A percentile compares a stretch with the other conserved stretches of the same genome.
Evolutionary conservation across 176 grass and related monocot species (phyloP).

Genomic region (Eremochloa ophiuroides): DNA sequence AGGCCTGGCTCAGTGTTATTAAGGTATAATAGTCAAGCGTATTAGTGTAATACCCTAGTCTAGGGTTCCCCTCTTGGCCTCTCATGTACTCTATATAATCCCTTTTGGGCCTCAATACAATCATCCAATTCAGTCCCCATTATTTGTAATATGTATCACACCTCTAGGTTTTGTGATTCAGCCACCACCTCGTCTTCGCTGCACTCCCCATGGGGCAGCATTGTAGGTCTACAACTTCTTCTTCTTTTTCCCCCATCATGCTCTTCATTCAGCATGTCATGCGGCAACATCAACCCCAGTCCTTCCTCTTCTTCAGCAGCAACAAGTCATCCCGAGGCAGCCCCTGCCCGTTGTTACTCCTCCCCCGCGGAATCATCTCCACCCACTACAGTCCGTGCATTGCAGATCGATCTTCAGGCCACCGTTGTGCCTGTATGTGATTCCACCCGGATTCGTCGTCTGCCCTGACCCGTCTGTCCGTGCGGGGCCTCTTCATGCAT

Average conservation of each 20-base stretch:
- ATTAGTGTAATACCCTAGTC: neutral
- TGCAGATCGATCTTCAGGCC: neutral
- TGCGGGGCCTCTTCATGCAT: neutral
- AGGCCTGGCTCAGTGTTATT: neutral
- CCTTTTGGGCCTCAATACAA: neutral
- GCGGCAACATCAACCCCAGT: neutral
- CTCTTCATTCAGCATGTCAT: neutral
- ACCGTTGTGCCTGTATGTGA: neutral
- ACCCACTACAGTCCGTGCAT: neutral
- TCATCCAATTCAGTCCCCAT: neutral
- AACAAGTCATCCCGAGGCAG: neutral
- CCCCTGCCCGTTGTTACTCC: neutral
- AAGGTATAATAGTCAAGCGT: neutral
- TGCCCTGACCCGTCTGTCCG: neutral
- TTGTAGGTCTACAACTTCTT: no score
- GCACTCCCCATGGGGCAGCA: neutral
- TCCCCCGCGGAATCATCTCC: neutral
- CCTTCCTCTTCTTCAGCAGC: neutral
- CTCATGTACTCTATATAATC: neutral
- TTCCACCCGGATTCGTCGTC: neutral
- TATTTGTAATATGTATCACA: neutral
- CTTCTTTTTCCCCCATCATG: no score
- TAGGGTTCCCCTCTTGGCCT: neutral
- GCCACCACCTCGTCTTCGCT: neutral
- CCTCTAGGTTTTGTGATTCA: neutral